Percentiles rank a stretch among this genome's conserved stretches.
Conservation (phyloP, 2,329 filamentous ascomycete genomes). For the Ophiostoma tasmaniense region DNA sequence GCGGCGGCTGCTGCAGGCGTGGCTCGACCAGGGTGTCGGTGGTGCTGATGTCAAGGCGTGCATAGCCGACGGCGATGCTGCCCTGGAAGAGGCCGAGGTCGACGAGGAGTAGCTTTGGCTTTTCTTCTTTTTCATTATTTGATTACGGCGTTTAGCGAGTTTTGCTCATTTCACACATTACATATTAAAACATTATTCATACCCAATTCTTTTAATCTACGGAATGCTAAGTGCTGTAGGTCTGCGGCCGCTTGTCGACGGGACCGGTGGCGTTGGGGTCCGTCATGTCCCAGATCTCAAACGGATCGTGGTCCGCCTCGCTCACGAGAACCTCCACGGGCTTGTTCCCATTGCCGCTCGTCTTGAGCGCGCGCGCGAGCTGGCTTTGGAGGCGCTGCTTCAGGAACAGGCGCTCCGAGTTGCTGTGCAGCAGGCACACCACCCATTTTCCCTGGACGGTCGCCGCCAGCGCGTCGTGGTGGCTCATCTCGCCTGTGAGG, state of each 20-base stretch:
- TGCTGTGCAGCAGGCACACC: slow-evolving; percentile 82
- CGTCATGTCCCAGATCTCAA: slow-evolving; percentile 56
- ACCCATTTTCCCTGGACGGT: slow-evolving; percentile 77
- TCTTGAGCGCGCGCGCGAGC: slow-evolving; percentile 49
- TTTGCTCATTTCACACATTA: neutral
- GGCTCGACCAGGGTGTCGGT: slow-evolving; percentile 47
- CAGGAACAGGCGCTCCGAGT: slow-evolving; percentile 81
- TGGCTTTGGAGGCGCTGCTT: slow-evolving; percentile 58
- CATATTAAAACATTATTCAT: neutral
- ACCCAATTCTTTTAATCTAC: neutral
- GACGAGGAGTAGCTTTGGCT: neutral
- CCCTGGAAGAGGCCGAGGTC: slow-evolving; percentile 19
- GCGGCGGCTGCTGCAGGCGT: slow-evolving; percentile 41
- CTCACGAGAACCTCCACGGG: slow-evolving; percentile 54
- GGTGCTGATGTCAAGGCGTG: slow-evolving; percentile 45
- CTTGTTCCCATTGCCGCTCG: slow-evolving; percentile 26
- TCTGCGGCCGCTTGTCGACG: neutral
- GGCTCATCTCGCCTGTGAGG: slow-evolving; percentile 87
- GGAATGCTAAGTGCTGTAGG: neutral
- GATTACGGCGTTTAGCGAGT: neutral
- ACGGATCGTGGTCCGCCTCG: slow-evolving; percentile 77
- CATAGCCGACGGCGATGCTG: slow-evolving; percentile 47
- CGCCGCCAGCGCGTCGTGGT: slow-evolving; percentile 82
- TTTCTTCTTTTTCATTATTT: neutral
- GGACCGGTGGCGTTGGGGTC: neutral